Base-by-base conservation (phyloP, 1,139 yeast species). In the Taphrina betulina region DNA sequence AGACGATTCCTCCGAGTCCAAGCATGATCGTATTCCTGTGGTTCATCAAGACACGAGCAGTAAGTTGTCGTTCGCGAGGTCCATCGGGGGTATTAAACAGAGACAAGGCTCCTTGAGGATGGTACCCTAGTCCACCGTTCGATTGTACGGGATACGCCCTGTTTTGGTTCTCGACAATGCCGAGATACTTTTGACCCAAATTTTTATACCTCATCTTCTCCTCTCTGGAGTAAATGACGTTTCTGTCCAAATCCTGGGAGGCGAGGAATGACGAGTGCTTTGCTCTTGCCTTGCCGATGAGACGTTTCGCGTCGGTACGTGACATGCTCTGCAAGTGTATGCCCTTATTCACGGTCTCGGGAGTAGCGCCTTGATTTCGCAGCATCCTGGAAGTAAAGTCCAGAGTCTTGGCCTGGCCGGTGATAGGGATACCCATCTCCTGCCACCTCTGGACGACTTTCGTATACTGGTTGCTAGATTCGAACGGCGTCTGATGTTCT, bases 401-500 rank as follows among this genome's bases (percentile, higher is more conserved):
- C 5, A 26, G 5, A 12, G 24, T 19, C 8, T 31, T 37, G 7
- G 48, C 37, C 19, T 17, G 26, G 4, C 37, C 7, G 10, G 24
- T 29, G 14, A 43, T 33, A 8, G 48, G 48, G 12, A 52, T 31
- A 5, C 50, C 56, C 56, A 52, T 42, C 34, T 52, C 56, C 20
- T 52, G 56, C 50, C 50, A 52, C 19, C 50, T 17, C 16, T 52
- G 28, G 14, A 42, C 50, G 8, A 42, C 33, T 16, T 42, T 52
- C 12, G 50, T 43, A 20, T 35, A 31, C 34, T 35, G 34, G 16
- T 42, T 43, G 37, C 50, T 44, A 2, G 56, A 52, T 17, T 23
- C 28, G 37, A 42, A 52, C 5, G 53, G 57, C 20, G 57, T 53
- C 16, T 53, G 53, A 29, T 53, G 57, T 19, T 41, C 48, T 23